These are phyloP conservation scores for Trichosporon faecale DNA, from an alignment of 1,284 basidiomycete genomes.

Conservation along the genomic window DNA sequence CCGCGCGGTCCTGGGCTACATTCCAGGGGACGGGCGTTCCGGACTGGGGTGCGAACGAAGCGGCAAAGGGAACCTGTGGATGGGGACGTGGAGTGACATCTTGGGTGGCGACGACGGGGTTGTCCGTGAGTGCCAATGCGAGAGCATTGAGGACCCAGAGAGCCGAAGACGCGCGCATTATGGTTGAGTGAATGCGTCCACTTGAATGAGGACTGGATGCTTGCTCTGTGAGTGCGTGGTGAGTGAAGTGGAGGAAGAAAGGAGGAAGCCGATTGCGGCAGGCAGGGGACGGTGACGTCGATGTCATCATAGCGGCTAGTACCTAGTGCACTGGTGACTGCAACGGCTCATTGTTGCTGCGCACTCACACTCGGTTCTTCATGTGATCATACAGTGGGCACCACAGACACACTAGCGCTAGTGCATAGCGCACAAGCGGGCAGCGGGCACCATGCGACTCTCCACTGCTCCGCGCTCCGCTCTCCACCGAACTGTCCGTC, in stretches of 20 bases:
- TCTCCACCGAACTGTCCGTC: not conserved
- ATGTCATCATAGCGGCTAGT: slow-evolving; percentile 8
- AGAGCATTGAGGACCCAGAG: slow-evolving; percentile 6
- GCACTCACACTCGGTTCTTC: not conserved
- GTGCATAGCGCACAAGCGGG: not conserved
- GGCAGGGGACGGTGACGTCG: not conserved
- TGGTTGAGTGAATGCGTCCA: slow-evolving; percentile 1
- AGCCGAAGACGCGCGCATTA: slow-evolving; percentile 1
- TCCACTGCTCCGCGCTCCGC: not conserved
- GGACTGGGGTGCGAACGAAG: not conserved
- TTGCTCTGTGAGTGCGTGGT: slow-evolving; percentile 1
- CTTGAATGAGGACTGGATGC: not conserved
- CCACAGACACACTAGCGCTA: not conserved
- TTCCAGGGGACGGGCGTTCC: slow-evolving; percentile 24
- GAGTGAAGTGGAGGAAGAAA: not conserved
- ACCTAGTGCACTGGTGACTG: too few species aligned
- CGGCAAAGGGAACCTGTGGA: not conserved
- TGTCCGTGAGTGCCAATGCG: not conserved
- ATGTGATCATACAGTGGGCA: not conserved
- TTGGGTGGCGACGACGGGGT: not conserved
- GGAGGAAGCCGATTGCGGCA: slow-evolving; percentile 2
- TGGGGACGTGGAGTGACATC: not conserved
- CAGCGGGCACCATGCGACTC: not conserved
- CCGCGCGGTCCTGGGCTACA: slow-evolving; percentile 46
- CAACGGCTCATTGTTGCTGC: not conserved